Evolutionary conservation across 2,329 filamentous ascomycete species (phyloP).

Genomic region (Talaromyces islandicus): DNA sequence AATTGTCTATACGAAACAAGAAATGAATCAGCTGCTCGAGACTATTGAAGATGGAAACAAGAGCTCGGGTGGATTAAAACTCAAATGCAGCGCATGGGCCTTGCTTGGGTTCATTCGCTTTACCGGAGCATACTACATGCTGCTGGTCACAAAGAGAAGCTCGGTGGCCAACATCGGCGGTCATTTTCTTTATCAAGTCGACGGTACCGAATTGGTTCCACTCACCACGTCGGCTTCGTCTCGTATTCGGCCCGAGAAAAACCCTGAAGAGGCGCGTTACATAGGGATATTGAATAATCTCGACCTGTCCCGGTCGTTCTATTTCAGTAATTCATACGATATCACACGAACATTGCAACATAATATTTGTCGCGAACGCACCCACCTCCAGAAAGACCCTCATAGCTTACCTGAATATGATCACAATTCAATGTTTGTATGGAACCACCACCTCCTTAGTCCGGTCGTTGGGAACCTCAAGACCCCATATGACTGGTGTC

Average conservation of each 20-base stretch:
- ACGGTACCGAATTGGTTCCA: conserved; percentile 85
- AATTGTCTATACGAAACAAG: conserved; percentile 83
- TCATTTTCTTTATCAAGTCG: conserved; percentile 92
- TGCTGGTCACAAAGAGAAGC: conserved; percentile 90
- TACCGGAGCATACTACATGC: conserved; percentile 94
- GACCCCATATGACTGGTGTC: conserved; percentile 90
- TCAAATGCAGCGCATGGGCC: conserved; percentile 89
- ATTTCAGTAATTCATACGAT: conserved; percentile 98
- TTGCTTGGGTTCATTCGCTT: conserved; percentile 92
- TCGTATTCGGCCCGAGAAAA: conserved; percentile 70
- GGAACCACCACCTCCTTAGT: conserved; percentile 84
- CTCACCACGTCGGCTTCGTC: conserved; percentile 65
- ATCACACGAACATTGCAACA: conserved; percentile 87
- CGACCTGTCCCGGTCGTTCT: conserved; percentile 86
- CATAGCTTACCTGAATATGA: conserved; percentile 65
- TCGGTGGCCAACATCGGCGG: conserved; percentile 95
- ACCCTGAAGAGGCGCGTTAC: conserved; percentile 84
- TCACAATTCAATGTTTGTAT: conserved; percentile 94
- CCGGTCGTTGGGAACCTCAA: conserved; percentile 66
- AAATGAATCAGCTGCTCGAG: conserved; percentile 89
- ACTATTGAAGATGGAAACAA: conserved; percentile 95
- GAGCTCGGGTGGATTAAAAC: conserved; percentile 78
- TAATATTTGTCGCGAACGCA: conserved; percentile 78
- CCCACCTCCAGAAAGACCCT: conserved; percentile 60
- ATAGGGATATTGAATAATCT: conserved; percentile 84